Evolutionary conservation across 2,329 filamentous ascomycete species (phyloP).

Genomic region (Botrytis elliptica): DNA sequence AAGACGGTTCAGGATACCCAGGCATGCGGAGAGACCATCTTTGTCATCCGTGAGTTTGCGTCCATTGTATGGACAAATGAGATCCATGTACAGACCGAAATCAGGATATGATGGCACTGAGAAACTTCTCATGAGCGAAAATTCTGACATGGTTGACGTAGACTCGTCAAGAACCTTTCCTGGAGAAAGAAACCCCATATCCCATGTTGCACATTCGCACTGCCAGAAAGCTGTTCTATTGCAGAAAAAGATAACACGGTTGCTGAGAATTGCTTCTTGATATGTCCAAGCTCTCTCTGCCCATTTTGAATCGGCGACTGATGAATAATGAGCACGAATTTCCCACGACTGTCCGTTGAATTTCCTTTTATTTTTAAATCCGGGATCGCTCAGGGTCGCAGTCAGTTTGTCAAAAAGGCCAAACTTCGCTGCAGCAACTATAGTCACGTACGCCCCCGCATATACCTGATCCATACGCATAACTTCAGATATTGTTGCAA

Average conservation of each 20-base stretch:
- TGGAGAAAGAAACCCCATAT: neutral
- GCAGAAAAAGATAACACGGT: neutral
- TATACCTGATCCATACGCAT: neutral
- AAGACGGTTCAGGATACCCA: neutral
- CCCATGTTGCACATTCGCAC: neutral
- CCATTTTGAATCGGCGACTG: neutral
- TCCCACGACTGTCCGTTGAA: neutral
- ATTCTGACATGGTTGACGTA: neutral
- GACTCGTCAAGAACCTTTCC: neutral
- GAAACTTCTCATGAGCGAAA: neutral
- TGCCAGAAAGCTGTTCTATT: neutral
- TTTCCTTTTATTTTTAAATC: rapidly evolving
- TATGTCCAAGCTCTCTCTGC: neutral
- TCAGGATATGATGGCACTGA: neutral
- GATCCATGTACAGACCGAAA: neutral
- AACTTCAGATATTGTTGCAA: neutral
- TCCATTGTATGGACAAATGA: neutral
- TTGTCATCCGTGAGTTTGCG: neutral
- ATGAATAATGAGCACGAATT: neutral
- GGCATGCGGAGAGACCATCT: neutral
- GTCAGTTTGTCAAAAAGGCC: neutral
- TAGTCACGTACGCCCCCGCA: neutral
- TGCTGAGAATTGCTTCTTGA: neutral
- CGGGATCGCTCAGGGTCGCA: neutral
- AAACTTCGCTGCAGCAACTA: neutral